phyloP scores from a whole-genome alignment of 1,284 basidiomycete species.

The Ustanciosporium gigantosporum region DNA sequence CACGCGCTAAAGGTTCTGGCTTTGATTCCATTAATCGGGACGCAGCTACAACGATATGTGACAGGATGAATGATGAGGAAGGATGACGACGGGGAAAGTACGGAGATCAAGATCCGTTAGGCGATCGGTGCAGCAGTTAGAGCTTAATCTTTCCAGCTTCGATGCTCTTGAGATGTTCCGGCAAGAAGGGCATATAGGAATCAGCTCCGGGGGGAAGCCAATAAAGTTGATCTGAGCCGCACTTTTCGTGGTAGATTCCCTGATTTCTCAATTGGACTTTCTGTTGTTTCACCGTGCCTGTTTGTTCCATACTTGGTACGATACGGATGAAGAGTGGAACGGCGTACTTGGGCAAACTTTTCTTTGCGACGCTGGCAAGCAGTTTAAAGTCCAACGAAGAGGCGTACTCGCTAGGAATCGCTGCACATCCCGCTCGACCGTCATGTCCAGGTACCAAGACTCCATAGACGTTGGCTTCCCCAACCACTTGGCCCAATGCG shows the following conservation, averaged over 20 bases:
- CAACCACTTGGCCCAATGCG: conserved; percentile 54
- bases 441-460: conserved; percentile 60
- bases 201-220: conserved; percentile 50
- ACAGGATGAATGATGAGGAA: no score
- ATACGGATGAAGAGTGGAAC: conserved; percentile 59
- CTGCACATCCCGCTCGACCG: conserved; percentile 61
- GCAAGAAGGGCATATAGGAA: conserved; percentile 44
- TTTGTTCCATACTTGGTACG: conserved; percentile 52
- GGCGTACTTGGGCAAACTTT: conserved; percentile 59
- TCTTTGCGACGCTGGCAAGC: conserved; percentile 50
- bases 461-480: conserved; percentile 61
- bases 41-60: no score
- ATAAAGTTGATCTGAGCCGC: conserved; percentile 38
- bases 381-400: conserved; percentile 40
- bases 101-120: no score
- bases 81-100: no score
- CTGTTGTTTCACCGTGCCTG: conserved; percentile 59
- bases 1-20: no score
- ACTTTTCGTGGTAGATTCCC: conserved; percentile 57
- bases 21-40: no score
- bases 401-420: conserved; percentile 45
- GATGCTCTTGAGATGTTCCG: conserved; percentile 38
- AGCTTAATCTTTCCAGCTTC: conserved; percentile 47
- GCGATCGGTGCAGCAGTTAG: no score
- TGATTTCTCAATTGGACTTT: conserved; percentile 59